Conservation (phyloP, 83 land plant species). For the Thuja plicata region DNA sequence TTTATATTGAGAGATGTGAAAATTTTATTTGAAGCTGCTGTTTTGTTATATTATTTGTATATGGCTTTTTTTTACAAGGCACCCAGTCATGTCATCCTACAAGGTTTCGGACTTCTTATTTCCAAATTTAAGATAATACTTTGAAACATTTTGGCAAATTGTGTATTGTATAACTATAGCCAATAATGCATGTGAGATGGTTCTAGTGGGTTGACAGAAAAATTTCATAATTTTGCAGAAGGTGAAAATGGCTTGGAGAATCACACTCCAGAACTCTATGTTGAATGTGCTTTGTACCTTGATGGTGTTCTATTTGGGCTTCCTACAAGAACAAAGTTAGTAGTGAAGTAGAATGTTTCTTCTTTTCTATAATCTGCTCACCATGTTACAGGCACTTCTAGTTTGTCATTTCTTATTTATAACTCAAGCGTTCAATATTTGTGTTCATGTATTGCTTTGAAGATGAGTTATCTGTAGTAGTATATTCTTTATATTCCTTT, state of each 20-base stretch:
- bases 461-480: neutral
- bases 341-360: neutral
- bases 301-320: constrained; percentile 94
- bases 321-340: constrained; percentile 80
- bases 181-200: neutral
- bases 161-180: neutral
- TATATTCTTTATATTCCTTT: neutral
- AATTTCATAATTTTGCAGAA: constrained; percentile 28
- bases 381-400: neutral
- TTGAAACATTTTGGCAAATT: neutral
- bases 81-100: too few relatives aligned
- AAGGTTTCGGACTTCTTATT: neutral
- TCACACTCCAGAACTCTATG: constrained; percentile 69
- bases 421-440: neutral
- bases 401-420: neutral
- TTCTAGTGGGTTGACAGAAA: constrained; percentile 22
- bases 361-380: neutral
- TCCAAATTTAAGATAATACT: neutral
- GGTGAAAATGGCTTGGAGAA: constrained; percentile 30
- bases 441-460: constrained; percentile 1
- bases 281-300: constrained; percentile 85
- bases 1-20: too few relatives aligned
- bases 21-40: too few relatives aligned
- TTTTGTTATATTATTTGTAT: too few relatives aligned
- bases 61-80: too few relatives aligned